Percentiles rank a stretch among this genome's conserved stretches.
phyloP scores from a whole-genome alignment of 2,329 filamentous ascomycete species.

The Nannizzia gypsea region DNA sequence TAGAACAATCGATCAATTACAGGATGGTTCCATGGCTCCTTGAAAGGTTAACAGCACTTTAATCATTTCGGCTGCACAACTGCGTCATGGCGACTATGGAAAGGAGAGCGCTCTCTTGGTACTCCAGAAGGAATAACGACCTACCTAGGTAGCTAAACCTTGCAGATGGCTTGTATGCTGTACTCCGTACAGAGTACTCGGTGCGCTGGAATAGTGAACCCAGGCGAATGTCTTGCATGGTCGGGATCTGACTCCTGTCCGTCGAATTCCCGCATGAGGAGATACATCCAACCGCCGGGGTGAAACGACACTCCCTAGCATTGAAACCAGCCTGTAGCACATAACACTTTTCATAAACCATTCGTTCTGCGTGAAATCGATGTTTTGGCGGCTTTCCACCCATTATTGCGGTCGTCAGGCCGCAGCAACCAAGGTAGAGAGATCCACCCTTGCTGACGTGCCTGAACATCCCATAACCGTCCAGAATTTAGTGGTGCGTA shows the following conservation, averaged over 20 bases:
- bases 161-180: neutral
- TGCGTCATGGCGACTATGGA: neutral
- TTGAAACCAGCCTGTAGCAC: neutral
- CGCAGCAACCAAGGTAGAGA: neutral
- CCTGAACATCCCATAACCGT: neutral
- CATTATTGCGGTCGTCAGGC: neutral
- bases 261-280: too few species aligned
- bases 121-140: neutral
- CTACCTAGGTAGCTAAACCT: too few species aligned
- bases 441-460: neutral
- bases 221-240: too few species aligned
- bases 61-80: neutral
- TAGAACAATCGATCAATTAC: neutral
- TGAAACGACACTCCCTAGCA: too few species aligned
- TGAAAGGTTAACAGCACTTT: neutral
- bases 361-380: neutral
- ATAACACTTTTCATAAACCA: neutral
- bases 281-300: too few species aligned
- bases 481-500: conserved; percentile 17
- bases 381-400: neutral
- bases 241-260: too few species aligned
- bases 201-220: too few species aligned
- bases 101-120: neutral
- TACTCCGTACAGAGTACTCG: too few species aligned
- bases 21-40: neutral